Evolutionary conservation across 805 yeast genomes (phyloP), one percentile per base, ranked within the genome.

Genomic region (Jamesozyma spencerorum): DNA sequence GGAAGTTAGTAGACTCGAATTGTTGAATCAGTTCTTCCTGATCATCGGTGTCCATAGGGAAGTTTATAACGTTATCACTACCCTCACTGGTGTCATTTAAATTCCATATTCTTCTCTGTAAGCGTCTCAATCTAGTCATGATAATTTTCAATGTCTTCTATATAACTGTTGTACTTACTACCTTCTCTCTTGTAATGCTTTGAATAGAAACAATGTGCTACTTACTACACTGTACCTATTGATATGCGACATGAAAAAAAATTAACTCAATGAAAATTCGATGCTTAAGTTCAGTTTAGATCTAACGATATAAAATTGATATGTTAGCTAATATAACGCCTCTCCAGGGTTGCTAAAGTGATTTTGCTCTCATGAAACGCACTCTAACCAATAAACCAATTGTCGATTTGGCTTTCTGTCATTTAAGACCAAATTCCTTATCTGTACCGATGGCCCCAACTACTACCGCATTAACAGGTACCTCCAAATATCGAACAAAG

Each of bases 11-110:
- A 15, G 46, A 26, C 34, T 55, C 60, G 18, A 60, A 48, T 18
- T 38, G 44, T 35, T 49, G 47, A 17, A 60, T 55, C 39, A 56
- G 36, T 28, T 52, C 57, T 31, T 58, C 64, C 42, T 61, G 65
- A 20, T 60, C 65, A 12, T 51, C 58, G 3, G 50, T 47, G 34
- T 58, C 64, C 39, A 61, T 36, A 15, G 63, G 61, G 8, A 46
- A 37, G 10, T 42, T 38, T 26, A 42, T 51, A 27, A 36, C 37
- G n/a, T 39, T 52, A 17, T 47, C 42, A 19, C 38, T 47, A 17
- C 31, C 42, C 19, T 31, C 33, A 15, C 18, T 20, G 6, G 10
- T 20, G 3, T 30, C 38, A 4, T 30, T 31, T n/a, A 5, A 14
- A 14, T 36, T 34, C 33, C 33, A 39, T 20, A 34, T 28, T 3